A percentile compares a stretch with the other conserved stretches of the same genome.
Evolutionary conservation across 805 yeast species (phyloP).

Genomic region (Saturnispora zaruensis): DNA sequence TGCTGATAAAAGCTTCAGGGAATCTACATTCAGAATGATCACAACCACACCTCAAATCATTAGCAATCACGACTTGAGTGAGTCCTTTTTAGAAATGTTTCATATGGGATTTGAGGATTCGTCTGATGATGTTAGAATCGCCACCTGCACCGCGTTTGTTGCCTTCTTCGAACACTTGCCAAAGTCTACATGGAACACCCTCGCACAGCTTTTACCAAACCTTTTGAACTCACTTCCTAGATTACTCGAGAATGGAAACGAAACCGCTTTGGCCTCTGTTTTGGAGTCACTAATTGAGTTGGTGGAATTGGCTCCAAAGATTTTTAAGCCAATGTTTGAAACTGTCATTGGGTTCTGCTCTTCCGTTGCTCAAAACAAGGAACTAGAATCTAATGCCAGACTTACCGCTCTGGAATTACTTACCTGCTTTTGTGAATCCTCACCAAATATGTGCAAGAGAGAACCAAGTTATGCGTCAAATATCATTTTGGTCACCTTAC

Average conservation of each 20-base stretch:
- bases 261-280: constrained; percentile 75
- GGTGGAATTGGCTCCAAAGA: constrained; percentile 88
- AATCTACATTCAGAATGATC: constrained; percentile 84
- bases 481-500: constrained; percentile 64
- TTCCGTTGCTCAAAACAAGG: constrained; percentile 73
- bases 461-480: constrained; percentile 64
- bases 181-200: constrained; percentile 64
- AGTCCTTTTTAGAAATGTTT: constrained; percentile 57
- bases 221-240: constrained; percentile 82
- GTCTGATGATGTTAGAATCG: constrained; percentile 76
- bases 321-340: constrained; percentile 86
- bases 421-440: constrained; percentile 84
- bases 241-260: constrained; percentile 70
- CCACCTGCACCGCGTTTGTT: constrained; percentile 88
- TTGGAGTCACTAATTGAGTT: constrained; percentile 83
- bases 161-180: constrained; percentile 80
- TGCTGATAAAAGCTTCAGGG: constrained; percentile 61
- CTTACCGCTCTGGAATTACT: constrained; percentile 81
- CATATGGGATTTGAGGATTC: constrained; percentile 73
- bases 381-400: constrained; percentile 71
- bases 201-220: constrained; percentile 75
- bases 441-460: constrained; percentile 90
- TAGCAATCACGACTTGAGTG: constrained; percentile 34
- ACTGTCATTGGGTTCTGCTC: constrained; percentile 81
- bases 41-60: constrained; percentile 76